These are phyloP conservation scores for Populus ilicifolia DNA, from an alignment of 345 rosid species.

Conservation along the genomic window DNA sequence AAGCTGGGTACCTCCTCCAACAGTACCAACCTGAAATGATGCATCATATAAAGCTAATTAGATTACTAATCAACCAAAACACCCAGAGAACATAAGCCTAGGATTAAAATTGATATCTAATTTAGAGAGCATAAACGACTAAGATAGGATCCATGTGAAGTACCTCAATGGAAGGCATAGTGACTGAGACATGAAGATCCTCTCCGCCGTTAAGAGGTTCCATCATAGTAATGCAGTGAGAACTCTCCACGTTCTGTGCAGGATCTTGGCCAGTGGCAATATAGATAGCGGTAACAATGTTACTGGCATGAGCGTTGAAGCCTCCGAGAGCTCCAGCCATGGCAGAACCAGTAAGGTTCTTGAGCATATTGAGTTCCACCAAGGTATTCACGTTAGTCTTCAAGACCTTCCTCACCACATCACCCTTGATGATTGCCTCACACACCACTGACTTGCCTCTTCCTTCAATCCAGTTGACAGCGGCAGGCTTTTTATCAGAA, in stretches of 20 bases:
- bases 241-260: slow-evolving; percentile 45
- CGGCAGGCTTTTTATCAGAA: slow-evolving; percentile 47
- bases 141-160: background rate
- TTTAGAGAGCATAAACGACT: background rate
- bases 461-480: slow-evolving; percentile 51
- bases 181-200: slow-evolving; percentile 43
- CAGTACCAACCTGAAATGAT: slow-evolving; percentile 43
- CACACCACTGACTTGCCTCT: slow-evolving; percentile 47
- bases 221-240: slow-evolving; percentile 49
- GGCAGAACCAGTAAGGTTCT: slow-evolving; percentile 47
- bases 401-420: slow-evolving; percentile 36
- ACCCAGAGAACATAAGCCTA: background rate
- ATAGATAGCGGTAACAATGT: slow-evolving; percentile 35
- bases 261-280: slow-evolving; percentile 51
- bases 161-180: slow-evolving; percentile 48
- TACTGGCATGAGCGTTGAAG: slow-evolving; percentile 48
- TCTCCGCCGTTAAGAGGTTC: slow-evolving; percentile 40
- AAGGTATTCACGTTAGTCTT: slow-evolving; percentile 35
- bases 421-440: slow-evolving; percentile 36
- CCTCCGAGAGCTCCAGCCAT: slow-evolving; percentile 50
- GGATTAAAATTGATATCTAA: background rate
- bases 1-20: slow-evolving; percentile 56
- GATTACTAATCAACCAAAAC: background rate
- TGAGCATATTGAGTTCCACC: slow-evolving; percentile 46
- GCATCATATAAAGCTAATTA: background rate